Evolutionary conservation across 352 stramenopile genomes (phyloP).

Genomic region (Phytopythium vexans): DNA sequence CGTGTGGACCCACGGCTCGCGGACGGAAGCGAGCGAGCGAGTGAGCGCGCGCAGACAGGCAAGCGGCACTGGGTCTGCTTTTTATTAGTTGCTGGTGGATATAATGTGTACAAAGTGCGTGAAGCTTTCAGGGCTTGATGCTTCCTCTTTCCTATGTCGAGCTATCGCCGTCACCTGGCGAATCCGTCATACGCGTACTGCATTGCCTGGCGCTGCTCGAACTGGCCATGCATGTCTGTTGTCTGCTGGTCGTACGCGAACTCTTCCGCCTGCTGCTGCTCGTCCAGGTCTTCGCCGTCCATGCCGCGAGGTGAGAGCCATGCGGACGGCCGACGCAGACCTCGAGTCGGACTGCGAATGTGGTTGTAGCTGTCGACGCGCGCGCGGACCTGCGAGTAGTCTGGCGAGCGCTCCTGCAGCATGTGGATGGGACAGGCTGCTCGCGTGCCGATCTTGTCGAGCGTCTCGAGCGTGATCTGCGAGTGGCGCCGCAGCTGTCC

Average conservation of each 20-base stretch:
- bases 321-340: conserved; percentile 45
- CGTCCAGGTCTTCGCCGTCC: conserved; percentile 3
- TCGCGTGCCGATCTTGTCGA: conserved; percentile 76
- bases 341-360: conserved; percentile 38
- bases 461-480: conserved; percentile 58
- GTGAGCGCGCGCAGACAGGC: too few species aligned
- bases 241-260: not conserved
- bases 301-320: conserved; percentile 40
- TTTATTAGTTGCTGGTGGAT: too few species aligned
- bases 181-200: not conserved
- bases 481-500: conserved; percentile 45
- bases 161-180: too few species aligned
- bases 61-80: too few species aligned
- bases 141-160: too few species aligned
- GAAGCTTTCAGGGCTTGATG: too few species aligned
- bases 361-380: conserved; percentile 65
- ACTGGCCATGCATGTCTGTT: conserved; percentile 2
- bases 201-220: not conserved
- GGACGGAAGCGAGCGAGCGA: too few species aligned
- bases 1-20: too few species aligned
- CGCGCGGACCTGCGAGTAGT: conserved; percentile 51
- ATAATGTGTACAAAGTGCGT: too few species aligned
- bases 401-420: conserved; percentile 46
- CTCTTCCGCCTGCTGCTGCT: not conserved
- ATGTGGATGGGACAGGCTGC: conserved; percentile 66